Percentiles rank a stretch among this genome's conserved stretches.
Evolutionary conservation across 208 protist species (phyloP).

Genomic region (Leishmania aethiopica): DNA sequence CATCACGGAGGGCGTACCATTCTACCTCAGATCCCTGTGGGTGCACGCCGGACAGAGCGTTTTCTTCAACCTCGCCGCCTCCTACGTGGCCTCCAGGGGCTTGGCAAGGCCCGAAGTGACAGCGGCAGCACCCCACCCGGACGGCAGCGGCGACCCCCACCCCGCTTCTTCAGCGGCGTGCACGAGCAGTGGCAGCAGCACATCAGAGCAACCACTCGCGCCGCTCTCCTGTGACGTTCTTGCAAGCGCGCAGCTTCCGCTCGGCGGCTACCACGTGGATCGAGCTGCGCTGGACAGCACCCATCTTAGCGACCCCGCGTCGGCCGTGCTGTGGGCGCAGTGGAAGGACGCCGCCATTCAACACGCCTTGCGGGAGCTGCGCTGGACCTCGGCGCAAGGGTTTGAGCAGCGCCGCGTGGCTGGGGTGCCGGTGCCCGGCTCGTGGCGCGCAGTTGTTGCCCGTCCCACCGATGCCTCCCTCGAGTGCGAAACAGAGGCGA

Average conservation of each 20-base stretch:
- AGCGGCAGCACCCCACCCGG: neutral
- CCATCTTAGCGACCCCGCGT: neutral
- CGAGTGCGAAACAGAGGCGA: conserved; percentile 1
- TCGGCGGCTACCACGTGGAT: conserved; percentile 31
- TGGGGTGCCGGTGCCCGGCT: conserved; percentile 69
- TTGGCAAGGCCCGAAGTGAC: neutral
- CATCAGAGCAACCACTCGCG: neutral
- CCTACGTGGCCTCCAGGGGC: conserved; percentile 25
- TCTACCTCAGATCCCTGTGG: conserved; percentile 67
- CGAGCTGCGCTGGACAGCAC: neutral
- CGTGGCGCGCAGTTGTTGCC: conserved; percentile 56
- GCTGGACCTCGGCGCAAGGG: conserved; percentile 29
- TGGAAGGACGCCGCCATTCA: conserved; percentile 23
- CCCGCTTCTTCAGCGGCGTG: neutral
- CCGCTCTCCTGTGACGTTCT: conserved; percentile 13
- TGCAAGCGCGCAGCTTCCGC: conserved; percentile 19
- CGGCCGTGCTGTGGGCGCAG: conserved; percentile 11
- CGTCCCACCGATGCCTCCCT: conserved; percentile 14
- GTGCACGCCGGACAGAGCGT: conserved; percentile 80
- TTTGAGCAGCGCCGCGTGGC: conserved; percentile 58
- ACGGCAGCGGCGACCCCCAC: neutral
- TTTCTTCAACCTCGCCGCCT: conserved; percentile 77
- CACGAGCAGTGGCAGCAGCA: neutral
- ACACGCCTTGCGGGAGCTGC: conserved; percentile 31
- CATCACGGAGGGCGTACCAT: conserved; percentile 54